Evolutionary conservation across 495 filamentous ascomycete genomes (phyloP), one percentile per base, ranked within the genome.

Genomic region (Neurospora intermedia): DNA sequence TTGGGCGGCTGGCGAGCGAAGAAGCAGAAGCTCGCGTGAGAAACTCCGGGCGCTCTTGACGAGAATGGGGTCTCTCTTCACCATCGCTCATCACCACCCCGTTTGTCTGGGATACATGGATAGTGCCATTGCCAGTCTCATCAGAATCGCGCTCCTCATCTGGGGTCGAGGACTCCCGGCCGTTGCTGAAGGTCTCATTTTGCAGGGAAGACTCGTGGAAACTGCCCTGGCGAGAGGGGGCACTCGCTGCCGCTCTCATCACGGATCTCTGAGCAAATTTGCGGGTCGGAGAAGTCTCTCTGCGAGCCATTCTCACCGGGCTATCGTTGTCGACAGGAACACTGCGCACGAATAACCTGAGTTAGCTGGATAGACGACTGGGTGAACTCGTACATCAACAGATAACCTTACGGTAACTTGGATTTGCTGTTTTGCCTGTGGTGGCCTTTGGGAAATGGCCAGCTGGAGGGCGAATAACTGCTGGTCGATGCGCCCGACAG

Each of bases 401-500:
- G 18, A 16, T 41, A 48, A 43, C 4, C 11, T 62, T 38, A 35
- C 27, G 20, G 8, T 9, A 13, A 15, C 13, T 43, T 48, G 6
- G 5, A 43, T 43, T 69, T 23, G 2, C 35, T 62, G 72, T 45
- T 41, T 70, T 73, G 59, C 11, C 39, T 73, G 54, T 3, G 70
- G 42, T 20, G 59, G 6, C 46, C 66, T 8, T 75, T 77, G 9
- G 59, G 73, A 23, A 74, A 77, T 9, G 72, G 75, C 75, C 74
- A 77, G 13, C 59, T 72, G 6, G 72, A 74, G 7, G 74, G 74
- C 23, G 75, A 77, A 38, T 73, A 69, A 35, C 20, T 71, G 13
- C 46, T 88, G 88, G 77, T 84, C 5, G 54, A 15, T 2, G 69
- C n/a, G 54, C 54, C 54, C 27, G 54, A 66, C 3, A 66, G 18